A percentile compares a stretch with the other conserved stretches of the same genome.
Evolutionary conservation across 441 rosid genomes (phyloP).

Genomic region (Pelargonium cotyledonis): DNA sequence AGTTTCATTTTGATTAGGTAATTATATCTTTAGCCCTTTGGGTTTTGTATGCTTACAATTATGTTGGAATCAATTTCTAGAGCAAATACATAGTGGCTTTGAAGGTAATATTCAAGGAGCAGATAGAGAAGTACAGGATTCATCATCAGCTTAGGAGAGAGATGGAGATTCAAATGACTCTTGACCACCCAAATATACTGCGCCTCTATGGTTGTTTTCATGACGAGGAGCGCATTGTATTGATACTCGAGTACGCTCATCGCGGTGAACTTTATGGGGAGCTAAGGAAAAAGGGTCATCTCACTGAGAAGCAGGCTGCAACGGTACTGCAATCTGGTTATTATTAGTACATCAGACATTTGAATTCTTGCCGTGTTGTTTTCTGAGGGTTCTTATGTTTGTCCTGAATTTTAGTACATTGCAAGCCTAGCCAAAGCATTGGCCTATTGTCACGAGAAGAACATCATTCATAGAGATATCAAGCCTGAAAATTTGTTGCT

Average conservation of each 20-base stretch:
- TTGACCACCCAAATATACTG: constrained; percentile 64
- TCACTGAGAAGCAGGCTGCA: constrained; percentile 67
- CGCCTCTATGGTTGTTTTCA: constrained; percentile 86
- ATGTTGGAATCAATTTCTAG: constrained; percentile 22
- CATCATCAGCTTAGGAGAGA: constrained; percentile 82
- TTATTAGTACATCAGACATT: neutral
- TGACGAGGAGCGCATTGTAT: constrained; percentile 59
- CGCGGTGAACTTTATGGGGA: constrained; percentile 76
- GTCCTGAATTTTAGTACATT: constrained; percentile 55
- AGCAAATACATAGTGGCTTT: constrained; percentile 72
- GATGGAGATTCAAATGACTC: constrained; percentile 74
- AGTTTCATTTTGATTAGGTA: neutral
- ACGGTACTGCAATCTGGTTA: constrained; percentile 32
- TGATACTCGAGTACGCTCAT: constrained; percentile 88
- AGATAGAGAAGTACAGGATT: constrained; percentile 69
- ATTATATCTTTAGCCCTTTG: neutral
- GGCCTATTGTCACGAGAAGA: constrained; percentile 82
- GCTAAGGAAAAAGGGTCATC: constrained; percentile 51
- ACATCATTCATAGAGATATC: constrained; percentile 91
- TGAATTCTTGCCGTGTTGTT: neutral
- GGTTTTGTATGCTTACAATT: neutral
- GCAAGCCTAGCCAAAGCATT: constrained; percentile 75
- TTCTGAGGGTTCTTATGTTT: neutral
- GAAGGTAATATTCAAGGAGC: constrained; percentile 79
- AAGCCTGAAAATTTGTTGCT: constrained; percentile 94